Conservation (phyloP, 805 yeast species). For the Candida glaebosa region DNA sequence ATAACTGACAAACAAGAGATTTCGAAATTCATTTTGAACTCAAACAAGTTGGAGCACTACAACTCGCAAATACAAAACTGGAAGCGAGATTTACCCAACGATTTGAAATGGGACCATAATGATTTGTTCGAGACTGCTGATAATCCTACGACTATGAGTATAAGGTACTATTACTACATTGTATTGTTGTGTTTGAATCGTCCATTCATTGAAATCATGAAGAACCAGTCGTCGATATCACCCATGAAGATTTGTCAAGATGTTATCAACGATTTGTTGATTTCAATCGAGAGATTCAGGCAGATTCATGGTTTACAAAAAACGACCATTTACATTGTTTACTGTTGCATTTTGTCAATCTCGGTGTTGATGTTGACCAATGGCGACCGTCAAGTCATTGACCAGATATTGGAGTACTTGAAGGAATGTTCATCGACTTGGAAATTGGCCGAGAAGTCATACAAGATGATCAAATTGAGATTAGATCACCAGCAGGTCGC, state of each 20-base stretch:
- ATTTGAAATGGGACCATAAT: conserved; percentile 46
- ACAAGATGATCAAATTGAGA: conserved; percentile 35
- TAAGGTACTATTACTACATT: conserved; percentile 57
- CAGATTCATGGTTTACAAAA: conserved; percentile 36
- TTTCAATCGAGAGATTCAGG: conserved; percentile 35
- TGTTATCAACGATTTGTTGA: conserved; percentile 41
- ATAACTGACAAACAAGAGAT: conserved; percentile 30
- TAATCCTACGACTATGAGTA: conserved; percentile 52
- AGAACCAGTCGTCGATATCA: conserved; percentile 16
- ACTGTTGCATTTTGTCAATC: conserved; percentile 44
- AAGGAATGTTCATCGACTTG: conserved; percentile 42
- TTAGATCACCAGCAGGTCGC: conserved; percentile 17
- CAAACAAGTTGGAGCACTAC: conserved; percentile 39
- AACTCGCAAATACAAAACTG: conserved; percentile 50
- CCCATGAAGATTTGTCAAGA: conserved; percentile 35
- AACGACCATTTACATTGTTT: conserved; percentile 46
- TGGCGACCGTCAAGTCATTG: conserved; percentile 20
- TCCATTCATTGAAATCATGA: conserved; percentile 49
- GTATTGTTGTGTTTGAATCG: conserved; percentile 56
- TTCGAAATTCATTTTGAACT: conserved; percentile 37
- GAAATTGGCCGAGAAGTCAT: conserved; percentile 46
- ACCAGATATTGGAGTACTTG: conserved; percentile 38
- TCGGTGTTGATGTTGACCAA: conserved; percentile 38
- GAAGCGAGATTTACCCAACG: conserved; percentile 47
- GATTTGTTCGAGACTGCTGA: conserved; percentile 40